Evolutionary conservation across 176 grass and related monocot species (phyloP).

Genomic region (Alloteropsis semialata): DNA sequence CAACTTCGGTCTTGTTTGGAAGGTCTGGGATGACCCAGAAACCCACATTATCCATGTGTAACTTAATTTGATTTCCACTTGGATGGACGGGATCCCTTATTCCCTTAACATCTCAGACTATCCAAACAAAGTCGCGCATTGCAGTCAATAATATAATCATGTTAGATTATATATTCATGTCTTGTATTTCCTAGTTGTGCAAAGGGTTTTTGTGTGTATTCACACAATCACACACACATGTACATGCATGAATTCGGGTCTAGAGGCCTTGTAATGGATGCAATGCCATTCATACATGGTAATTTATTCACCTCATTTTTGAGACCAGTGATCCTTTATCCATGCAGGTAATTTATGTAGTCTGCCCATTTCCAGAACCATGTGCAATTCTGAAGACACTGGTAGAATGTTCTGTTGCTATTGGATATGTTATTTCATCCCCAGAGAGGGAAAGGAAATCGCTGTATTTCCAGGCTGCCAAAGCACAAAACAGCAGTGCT

Average conservation of each 20-base stretch:
- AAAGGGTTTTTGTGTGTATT: not conserved
- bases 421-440: conserved; percentile 73
- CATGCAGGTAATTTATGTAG: conserved; percentile 85
- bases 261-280: not conserved
- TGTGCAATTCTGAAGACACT: conserved; percentile 76
- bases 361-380: conserved; percentile 92
- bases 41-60: not conserved
- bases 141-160: conserved; percentile 1
- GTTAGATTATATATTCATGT: not conserved
- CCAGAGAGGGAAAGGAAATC: conserved; percentile 75
- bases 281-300: not conserved
- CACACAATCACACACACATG: not conserved
- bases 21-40: not conserved
- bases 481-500: conserved; percentile 57
- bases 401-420: conserved; percentile 80
- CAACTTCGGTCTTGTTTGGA: not conserved
- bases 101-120: not conserved
- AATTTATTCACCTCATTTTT: conserved; percentile 23
- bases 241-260: not conserved
- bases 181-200: not conserved
- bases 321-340: conserved; percentile 9
- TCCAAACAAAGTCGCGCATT: not conserved
- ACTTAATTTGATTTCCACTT: not conserved
- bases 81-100: not conserved
- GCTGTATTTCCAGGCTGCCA: conserved; percentile 64